Evolutionary conservation across 2,329 filamentous ascomycete species (phyloP), one percentile per base, ranked within the genome.

Genomic region (Fusarium marasasianum): DNA sequence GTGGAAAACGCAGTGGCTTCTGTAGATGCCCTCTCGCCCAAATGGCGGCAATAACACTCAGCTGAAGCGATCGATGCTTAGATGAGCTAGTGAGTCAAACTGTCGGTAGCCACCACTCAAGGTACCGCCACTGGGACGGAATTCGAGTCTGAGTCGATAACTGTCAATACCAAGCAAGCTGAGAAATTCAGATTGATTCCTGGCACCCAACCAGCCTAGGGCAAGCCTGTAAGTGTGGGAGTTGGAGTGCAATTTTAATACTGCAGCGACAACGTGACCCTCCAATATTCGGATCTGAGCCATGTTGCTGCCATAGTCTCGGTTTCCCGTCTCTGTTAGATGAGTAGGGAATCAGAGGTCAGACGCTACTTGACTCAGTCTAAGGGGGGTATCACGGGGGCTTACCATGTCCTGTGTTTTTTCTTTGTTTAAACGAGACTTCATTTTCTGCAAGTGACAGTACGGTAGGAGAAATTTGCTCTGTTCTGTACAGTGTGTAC

Each of bases 321-420:
- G 66, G 55, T 48, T 66, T 71, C 40, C 57, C 63, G 68, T 74
- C 71, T 74, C 59, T 69, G 55, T 72, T 74, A 74, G 67, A 74
- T 74, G 72, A 74, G 72, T 69, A 74, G 31, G 71, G 56, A 66
- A 72, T 51, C 58, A 61, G 71, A 74, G 68, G 72, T 72, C 72
- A 74, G 72, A 74, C 72, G 72, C 72, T 74, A 74, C 72, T 69
- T 74, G 72, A 74, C 72, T 74, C 72, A 69, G 72, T 65, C 63
- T 43, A 59, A 55, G 66, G 71, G 63, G 63, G 63, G 44, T 47
- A 61, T 72, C 71, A 74, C 69, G 71, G 60, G 60, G 45, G 33
- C 55, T 59, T 56, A 59, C 68, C 64, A 38, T 24, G 50, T 44
- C 31, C 48, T 48, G 44, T 31, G 45, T 29, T 68, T 68, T 61